Conservation (phyloP, 2,329 filamentous ascomycete genomes). For the Xylaria sp. region DNA sequence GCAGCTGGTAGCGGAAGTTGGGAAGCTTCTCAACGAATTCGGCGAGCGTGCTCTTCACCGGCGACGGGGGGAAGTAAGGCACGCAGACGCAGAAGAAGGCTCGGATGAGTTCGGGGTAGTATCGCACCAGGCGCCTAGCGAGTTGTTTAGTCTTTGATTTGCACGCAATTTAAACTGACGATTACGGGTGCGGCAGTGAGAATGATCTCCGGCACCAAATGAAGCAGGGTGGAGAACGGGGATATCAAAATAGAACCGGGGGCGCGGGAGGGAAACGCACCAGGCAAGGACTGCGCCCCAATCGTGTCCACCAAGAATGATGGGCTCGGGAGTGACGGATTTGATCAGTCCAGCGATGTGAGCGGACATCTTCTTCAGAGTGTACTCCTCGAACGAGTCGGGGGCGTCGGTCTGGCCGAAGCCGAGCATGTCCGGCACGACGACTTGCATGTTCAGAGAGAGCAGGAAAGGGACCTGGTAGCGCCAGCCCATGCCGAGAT, state of each 20-base stretch:
- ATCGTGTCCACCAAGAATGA: slow-evolving; percentile 87
- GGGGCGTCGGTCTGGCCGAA: slow-evolving; percentile 74
- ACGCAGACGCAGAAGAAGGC: slow-evolving; percentile 78
- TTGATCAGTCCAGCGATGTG: slow-evolving; percentile 70
- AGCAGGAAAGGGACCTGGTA: slow-evolving; percentile 77
- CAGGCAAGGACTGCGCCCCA: slow-evolving; percentile 81
- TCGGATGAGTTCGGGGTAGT: slow-evolving; percentile 65
- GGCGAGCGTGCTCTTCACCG: slow-evolving; percentile 52
- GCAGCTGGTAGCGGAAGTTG: slow-evolving; percentile 79
- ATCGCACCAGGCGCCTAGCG: slow-evolving; percentile 57
- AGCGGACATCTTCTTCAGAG: slow-evolving; percentile 63
- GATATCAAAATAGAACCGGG: too few species aligned
- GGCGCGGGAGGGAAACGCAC: slow-evolving; percentile 12
- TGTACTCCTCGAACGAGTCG: slow-evolving; percentile 57
- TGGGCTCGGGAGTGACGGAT: slow-evolving; percentile 46
- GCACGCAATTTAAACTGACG: background rate
- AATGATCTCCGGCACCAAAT: background rate
- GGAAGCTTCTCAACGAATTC: slow-evolving; percentile 54
- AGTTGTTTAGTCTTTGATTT: background rate
- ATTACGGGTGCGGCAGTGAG: background rate
- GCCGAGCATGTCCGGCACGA: slow-evolving; percentile 81
- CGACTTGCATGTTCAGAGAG: slow-evolving; percentile 67
- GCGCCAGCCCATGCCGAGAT: slow-evolving; percentile 80
- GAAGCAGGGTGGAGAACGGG: background rate
- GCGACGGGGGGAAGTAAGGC: slow-evolving; percentile 56